A percentile compares a stretch with the other conserved stretches of the same genome.
These are phyloP conservation scores for Paramecium sexaurelia DNA, from an alignment of 73 alveolate species.

Conservation along the genomic window DNA sequence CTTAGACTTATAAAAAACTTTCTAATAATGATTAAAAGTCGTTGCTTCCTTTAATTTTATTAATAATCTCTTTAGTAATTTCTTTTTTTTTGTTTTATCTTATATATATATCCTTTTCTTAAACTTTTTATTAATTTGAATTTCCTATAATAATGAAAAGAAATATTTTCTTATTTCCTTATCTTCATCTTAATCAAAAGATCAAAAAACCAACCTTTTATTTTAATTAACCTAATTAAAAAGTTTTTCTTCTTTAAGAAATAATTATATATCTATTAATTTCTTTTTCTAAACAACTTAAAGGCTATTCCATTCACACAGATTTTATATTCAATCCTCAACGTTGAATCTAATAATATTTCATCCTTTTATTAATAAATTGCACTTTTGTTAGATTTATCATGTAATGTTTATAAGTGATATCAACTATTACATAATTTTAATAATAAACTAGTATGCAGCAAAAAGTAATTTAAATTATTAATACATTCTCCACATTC, in stretches of 20 bases:
- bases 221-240: background rate
- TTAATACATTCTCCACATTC: constrained; percentile 61
- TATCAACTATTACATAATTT: no score
- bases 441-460: no score
- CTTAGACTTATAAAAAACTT: background rate
- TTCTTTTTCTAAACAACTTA: background rate
- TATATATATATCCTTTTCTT: background rate
- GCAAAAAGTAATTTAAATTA: no score
- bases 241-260: background rate
- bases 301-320: background rate
- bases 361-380: no score
- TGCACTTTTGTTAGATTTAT: no score
- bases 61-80: background rate
- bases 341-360: background rate
- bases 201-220: background rate
- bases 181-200: background rate
- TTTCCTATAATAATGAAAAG: background rate
- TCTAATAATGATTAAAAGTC: background rate
- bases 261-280: background rate
- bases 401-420: no score
- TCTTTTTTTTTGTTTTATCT: background rate
- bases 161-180: background rate
- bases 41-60: background rate
- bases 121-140: background rate
- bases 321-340: background rate